phyloP scores from a whole-genome alignment of 805 yeast species.

The Starmerella vaccinii region DNA sequence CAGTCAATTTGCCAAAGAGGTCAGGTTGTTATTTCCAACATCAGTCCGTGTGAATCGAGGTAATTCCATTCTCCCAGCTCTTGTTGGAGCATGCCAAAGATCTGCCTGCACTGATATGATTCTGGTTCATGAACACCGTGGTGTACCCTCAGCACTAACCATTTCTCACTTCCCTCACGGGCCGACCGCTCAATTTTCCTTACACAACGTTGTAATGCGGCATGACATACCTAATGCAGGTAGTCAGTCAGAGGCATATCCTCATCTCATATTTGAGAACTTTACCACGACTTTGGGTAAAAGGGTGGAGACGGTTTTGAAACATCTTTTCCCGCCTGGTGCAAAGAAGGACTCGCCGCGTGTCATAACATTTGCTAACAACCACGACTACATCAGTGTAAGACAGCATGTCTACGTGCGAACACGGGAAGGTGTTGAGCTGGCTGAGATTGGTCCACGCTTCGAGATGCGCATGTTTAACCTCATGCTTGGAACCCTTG shows the following conservation, averaged over 20 bases:
- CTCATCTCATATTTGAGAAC: conserved; percentile 87
- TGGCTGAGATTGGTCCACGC: conserved; percentile 97
- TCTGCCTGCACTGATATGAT: conserved; percentile 77
- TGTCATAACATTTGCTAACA: conserved; percentile 85
- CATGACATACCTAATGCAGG: conserved; percentile 85
- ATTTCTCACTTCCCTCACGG: conserved; percentile 96
- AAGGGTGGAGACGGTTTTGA: conserved; percentile 67
- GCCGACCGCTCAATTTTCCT: conserved; percentile 86
- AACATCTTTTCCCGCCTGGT: conserved; percentile 95
- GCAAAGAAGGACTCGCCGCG: conserved; percentile 80
- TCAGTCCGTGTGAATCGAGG: conserved; percentile 87
- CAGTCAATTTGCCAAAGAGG: conserved; percentile 86
- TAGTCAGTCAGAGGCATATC: conserved; percentile 81
- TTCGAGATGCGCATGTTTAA: conserved; percentile 93
- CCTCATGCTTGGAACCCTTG: conserved; percentile 78
- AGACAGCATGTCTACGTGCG: conserved; percentile 91
- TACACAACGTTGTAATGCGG: conserved; percentile 87
- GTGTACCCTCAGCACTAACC: conserved; percentile 91
- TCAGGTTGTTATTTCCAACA: conserved; percentile 80
- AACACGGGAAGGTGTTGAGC: conserved; percentile 77
- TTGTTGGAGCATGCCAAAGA: conserved; percentile 72
- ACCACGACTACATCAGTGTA: conserved; percentile 84
- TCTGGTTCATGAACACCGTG: conserved; percentile 90
- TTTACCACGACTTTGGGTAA: conserved; percentile 72
- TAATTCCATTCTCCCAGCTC: conserved; percentile 71